These are phyloP conservation scores for Monascus ruber DNA, from an alignment of 2,329 filamentous ascomycete genomes.

Conservation along the genomic window DNA sequence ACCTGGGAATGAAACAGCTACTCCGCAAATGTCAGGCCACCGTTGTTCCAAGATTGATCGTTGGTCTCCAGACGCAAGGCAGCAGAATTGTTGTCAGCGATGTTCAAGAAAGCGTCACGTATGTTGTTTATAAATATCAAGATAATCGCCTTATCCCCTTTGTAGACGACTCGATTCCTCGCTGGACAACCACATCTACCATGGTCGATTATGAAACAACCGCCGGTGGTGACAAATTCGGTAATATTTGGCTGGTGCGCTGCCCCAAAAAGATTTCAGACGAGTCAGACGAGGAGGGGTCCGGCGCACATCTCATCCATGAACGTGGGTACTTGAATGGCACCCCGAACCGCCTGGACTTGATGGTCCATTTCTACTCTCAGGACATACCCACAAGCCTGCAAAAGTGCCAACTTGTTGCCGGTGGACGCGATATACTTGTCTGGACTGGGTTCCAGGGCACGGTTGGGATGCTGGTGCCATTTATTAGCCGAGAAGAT, in stretches of 20 bases:
- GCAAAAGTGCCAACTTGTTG: slow-evolving; percentile 77
- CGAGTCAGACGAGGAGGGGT: slow-evolving; percentile 83
- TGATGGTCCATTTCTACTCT: slow-evolving; percentile 80
- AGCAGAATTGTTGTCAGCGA: slow-evolving; percentile 87
- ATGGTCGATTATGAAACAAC: slow-evolving; percentile 98
- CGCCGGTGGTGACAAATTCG: slow-evolving; percentile 93
- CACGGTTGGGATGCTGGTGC: slow-evolving; percentile 84
- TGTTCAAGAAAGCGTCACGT: slow-evolving; percentile 82
- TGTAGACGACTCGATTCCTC: slow-evolving; percentile 74
- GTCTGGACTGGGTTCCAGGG: slow-evolving; percentile 93
- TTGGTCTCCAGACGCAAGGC: slow-evolving; percentile 79
- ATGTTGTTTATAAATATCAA: slow-evolving; percentile 83
- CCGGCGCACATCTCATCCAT: slow-evolving; percentile 81
- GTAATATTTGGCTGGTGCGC: slow-evolving; percentile 86
- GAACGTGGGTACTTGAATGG: slow-evolving; percentile 85
- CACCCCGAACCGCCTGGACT: slow-evolving; percentile 67
- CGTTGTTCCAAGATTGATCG: slow-evolving; percentile 70
- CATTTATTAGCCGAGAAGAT: slow-evolving; percentile 83
- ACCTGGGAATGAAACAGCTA: slow-evolving; percentile 84
- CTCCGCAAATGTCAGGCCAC: slow-evolving; percentile 82
- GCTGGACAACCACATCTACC: slow-evolving; percentile 80
- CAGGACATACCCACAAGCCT: slow-evolving; percentile 90
- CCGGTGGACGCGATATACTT: slow-evolving; percentile 81
- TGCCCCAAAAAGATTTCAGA: slow-evolving; percentile 77
- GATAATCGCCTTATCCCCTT: slow-evolving; percentile 91